These are phyloP conservation scores for Petasospora rhodanensis DNA, from an alignment of 1,139 yeast genomes.

Conservation along the genomic window DNA sequence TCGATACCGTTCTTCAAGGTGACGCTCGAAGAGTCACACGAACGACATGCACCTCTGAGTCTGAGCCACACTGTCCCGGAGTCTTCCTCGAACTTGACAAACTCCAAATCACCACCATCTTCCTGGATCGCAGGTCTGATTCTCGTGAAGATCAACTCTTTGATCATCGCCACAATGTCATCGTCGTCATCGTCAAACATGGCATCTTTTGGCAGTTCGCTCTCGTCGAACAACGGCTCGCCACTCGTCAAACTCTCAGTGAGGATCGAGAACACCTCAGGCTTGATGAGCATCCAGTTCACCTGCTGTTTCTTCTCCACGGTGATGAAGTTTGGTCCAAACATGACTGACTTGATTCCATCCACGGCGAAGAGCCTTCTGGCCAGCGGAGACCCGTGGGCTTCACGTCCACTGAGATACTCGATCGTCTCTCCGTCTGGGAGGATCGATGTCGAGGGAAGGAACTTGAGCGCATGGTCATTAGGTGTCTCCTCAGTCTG, in stretches of 20 bases:
- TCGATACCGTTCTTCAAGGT: constrained; percentile 79
- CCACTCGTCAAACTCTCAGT: constrained; percentile 85
- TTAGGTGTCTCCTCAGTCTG: constrained; percentile 79
- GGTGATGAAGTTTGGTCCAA: constrained; percentile 84
- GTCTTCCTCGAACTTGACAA: constrained; percentile 57
- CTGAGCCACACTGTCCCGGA: constrained; percentile 63
- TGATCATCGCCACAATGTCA: constrained; percentile 79
- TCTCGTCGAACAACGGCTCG: constrained; percentile 46
- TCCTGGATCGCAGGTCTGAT: constrained; percentile 92
- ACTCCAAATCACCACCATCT: constrained; percentile 82
- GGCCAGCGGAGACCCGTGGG: constrained; percentile 80
- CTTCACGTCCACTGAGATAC: constrained; percentile 65
- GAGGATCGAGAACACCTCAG: constrained; percentile 79
- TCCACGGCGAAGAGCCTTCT: constrained; percentile 71
- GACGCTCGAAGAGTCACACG: constrained; percentile 71
- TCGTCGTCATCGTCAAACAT: constrained; percentile 38
- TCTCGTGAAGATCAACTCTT: constrained; percentile 88
- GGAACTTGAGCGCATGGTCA: constrained; percentile 83
- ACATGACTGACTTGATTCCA: constrained; percentile 84
- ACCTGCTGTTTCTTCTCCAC: constrained; percentile 59
- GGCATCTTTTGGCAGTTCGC: constrained; percentile 27
- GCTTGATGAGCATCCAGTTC: constrained; percentile 78
- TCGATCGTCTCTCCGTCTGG: constrained; percentile 49
- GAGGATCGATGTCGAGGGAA: constrained; percentile 63
- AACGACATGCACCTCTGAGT: constrained; percentile 74